phyloP scores from a whole-genome alignment of 2,329 filamentous ascomycete species.

The Graphiopsis chlorocephala region DNA sequence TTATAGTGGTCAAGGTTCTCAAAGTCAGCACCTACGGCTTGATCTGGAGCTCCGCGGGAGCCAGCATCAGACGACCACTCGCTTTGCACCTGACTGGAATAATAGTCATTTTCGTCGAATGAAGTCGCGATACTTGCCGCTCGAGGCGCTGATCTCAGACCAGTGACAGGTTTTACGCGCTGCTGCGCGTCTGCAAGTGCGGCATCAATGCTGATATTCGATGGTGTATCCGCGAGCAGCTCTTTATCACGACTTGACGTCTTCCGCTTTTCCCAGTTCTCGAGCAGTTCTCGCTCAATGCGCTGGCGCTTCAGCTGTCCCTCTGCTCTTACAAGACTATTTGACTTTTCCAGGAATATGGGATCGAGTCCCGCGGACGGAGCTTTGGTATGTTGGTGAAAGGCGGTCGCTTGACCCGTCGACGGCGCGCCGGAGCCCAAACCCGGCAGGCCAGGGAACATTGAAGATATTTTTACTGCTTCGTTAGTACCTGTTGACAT shows the following conservation, averaged over 20 bases:
- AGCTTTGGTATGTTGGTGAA: conserved; percentile 20
- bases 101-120: conserved; percentile 91
- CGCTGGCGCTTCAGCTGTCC: conserved; percentile 75
- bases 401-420: conserved; percentile 7
- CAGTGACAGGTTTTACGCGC: conserved; percentile 67
- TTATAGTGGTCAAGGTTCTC: conserved; percentile 21
- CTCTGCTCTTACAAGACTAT: conserved; percentile 78
- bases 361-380: conserved; percentile 64
- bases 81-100: conserved; percentile 78
- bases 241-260: conserved; percentile 49
- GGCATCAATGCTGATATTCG: conserved; percentile 42
- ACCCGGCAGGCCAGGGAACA: conserved; percentile 24
- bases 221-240: conserved; percentile 46
- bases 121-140: conserved; percentile 61
- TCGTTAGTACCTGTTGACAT: background rate
- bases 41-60: conserved; percentile 36
- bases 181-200: conserved; percentile 61
- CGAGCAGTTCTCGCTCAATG: conserved; percentile 72
- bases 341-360: conserved; percentile 80
- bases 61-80: conserved; percentile 63
- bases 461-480: conserved; percentile 13
- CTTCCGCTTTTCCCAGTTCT: conserved; percentile 68
- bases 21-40: conserved; percentile 39
- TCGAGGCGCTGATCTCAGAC: conserved; percentile 57
- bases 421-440: conserved; percentile 17